These are phyloP conservation scores for Schizosaccharomyces japonicus DNA, from an alignment of 805 yeast genomes.

Conservation along the genomic window DNA sequence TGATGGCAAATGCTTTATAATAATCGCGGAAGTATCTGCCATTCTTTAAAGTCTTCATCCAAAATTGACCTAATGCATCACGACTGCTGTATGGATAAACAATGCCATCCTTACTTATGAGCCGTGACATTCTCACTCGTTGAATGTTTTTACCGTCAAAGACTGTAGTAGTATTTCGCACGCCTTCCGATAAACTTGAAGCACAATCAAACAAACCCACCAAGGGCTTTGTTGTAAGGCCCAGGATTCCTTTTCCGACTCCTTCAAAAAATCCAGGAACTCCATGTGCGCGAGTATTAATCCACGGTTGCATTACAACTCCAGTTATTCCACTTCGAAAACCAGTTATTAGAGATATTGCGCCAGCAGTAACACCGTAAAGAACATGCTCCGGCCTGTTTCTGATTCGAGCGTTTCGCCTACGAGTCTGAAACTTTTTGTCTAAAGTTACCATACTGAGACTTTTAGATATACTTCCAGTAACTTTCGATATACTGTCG, in stretches of 20 bases:
- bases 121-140: constrained; percentile 63
- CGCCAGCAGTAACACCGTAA: constrained; percentile 65
- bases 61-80: constrained; percentile 82
- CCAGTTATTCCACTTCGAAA: constrained; percentile 74
- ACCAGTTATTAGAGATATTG: constrained; percentile 69
- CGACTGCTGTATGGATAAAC: constrained; percentile 53
- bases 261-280: constrained; percentile 85
- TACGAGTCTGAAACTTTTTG: constrained; percentile 53
- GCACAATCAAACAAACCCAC: constrained; percentile 87
- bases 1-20: constrained; percentile 64
- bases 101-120: constrained; percentile 42
- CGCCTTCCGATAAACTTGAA: constrained; percentile 79
- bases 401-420: constrained; percentile 49
- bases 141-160: constrained; percentile 58
- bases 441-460: constrained; percentile 78
- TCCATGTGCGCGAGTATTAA: constrained; percentile 76
- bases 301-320: constrained; percentile 68
- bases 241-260: constrained; percentile 79
- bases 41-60: constrained; percentile 67
- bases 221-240: constrained; percentile 89
- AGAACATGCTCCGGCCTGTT: constrained; percentile 68
- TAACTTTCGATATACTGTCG: constrained; percentile 75
- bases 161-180: constrained; percentile 73
- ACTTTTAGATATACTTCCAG: constrained; percentile 89
- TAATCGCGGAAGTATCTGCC: constrained; percentile 49